These are phyloP conservation scores for Angomonas deanei DNA, from an alignment of 208 protist genomes.

Conservation along the genomic window DNA sequence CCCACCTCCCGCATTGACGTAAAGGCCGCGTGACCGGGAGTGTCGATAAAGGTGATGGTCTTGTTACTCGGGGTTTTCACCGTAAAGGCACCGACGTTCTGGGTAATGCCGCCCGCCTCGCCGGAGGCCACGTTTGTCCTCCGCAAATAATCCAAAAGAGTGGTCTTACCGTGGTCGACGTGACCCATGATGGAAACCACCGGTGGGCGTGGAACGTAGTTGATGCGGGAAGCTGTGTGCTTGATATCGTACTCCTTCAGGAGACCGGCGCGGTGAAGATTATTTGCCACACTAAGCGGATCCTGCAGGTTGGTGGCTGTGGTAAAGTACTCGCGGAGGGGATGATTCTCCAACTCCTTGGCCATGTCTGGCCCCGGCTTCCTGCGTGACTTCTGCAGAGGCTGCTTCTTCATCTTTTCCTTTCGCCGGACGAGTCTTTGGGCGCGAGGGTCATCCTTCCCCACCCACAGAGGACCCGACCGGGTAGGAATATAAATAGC, in stretches of 20 bases:
- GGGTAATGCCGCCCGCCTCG: conserved; percentile 98
- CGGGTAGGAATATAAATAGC: conserved; percentile 82
- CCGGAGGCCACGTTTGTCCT: conserved; percentile 88
- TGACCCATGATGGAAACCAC: conserved; percentile 99
- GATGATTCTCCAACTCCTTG: conserved; percentile 76
- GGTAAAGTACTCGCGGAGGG: conserved; percentile 82
- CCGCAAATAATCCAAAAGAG: conserved; percentile 93
- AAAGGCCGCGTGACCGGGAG: conserved; percentile 96
- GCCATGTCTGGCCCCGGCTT: conserved; percentile 71
- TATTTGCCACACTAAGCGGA: conserved; percentile 74
- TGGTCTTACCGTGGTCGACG: conserved; percentile 98
- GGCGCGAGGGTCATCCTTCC: conserved; percentile 77
- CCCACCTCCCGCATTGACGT: conserved; percentile 94
- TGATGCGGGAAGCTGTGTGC: conserved; percentile 70
- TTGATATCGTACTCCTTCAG: conserved; percentile 85
- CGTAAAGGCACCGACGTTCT: conserved; percentile 94
- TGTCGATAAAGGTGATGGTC: conserved; percentile 97
- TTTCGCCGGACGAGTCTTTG: conserved; percentile 63
- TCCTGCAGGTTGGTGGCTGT: conserved; percentile 76
- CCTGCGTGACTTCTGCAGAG: conserved; percentile 65
- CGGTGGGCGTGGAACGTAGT: conserved; percentile 79
- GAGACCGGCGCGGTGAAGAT: conserved; percentile 65
- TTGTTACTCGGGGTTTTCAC: conserved; percentile 36
- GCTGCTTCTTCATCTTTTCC: conserved; percentile 82
- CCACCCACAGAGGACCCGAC: conserved; percentile 80